phyloP scores from a whole-genome alignment of 192 early-diverging fungal genomes.

The Radiomyces spectabilis region DNA sequence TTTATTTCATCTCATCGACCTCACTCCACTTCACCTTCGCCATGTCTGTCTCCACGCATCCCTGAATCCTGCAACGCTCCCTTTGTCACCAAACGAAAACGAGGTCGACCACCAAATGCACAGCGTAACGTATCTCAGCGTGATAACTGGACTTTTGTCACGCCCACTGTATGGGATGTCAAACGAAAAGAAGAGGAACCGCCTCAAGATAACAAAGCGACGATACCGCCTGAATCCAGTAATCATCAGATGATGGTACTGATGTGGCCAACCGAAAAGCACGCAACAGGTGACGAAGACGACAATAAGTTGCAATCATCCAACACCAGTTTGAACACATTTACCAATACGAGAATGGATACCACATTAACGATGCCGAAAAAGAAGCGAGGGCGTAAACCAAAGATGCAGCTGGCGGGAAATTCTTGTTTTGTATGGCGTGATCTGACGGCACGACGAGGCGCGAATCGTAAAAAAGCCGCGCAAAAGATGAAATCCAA shows the following conservation, averaged over 20 bases:
- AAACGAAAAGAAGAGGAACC: background rate
- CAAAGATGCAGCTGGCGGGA: slow-evolving; percentile 27
- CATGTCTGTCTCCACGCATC: background rate
- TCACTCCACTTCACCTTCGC: background rate
- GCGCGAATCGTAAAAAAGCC: slow-evolving; percentile 10
- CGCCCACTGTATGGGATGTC: slow-evolving; percentile 30
- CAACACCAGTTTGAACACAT: slow-evolving; percentile 13
- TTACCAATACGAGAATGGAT: slow-evolving; percentile 23
- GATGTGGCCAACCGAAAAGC: no score
- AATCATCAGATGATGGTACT: no score
- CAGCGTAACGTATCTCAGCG: background rate
- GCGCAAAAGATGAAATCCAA: no score
- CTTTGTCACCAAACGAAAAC: slow-evolving; percentile 4
- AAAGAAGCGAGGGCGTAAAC: slow-evolving; percentile 31
- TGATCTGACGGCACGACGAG: slow-evolving; percentile 21
- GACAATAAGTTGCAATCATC: no score
- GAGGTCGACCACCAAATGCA: slow-evolving; percentile 21
- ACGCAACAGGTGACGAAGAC: no score
- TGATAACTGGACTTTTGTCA: slow-evolving; percentile 22
- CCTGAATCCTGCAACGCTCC: background rate
- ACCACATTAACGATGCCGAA: slow-evolving; percentile 22
- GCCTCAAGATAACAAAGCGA: background rate
- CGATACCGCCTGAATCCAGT: no score
- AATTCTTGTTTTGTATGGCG: slow-evolving; percentile 34
- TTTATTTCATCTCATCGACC: slow-evolving; percentile 1